These are phyloP conservation scores for Fusarium sp. DNA, from an alignment of 2,329 filamentous ascomycete genomes.

Conservation along the genomic window DNA sequence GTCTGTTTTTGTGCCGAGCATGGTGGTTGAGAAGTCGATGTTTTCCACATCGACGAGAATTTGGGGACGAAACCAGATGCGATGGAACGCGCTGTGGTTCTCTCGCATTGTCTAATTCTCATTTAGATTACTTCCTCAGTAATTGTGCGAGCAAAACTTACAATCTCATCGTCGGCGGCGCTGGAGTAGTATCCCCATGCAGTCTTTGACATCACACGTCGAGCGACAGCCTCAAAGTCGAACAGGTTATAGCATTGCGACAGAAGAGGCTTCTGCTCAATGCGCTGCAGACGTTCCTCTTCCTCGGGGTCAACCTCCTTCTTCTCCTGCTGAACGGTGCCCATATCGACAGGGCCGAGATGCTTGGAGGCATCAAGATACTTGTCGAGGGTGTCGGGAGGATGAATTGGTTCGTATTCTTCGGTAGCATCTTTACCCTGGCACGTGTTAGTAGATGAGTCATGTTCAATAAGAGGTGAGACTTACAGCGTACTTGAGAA, in stretches of 20 bases:
- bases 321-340: constrained; percentile 74
- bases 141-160: constrained; percentile 29
- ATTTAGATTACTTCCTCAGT: neutral
- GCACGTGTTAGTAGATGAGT: constrained; percentile 8
- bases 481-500: constrained; percentile 86
- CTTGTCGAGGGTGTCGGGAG: constrained; percentile 85
- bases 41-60: constrained; percentile 89
- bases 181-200: constrained; percentile 99
- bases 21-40: constrained; percentile 87
- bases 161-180: constrained; percentile 68
- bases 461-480: neutral
- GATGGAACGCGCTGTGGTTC: constrained; percentile 95
- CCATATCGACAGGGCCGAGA: constrained; percentile 88
- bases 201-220: constrained; percentile 90
- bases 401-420: constrained; percentile 88
- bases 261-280: constrained; percentile 78
- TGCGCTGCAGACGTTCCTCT: constrained; percentile 74
- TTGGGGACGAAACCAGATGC: constrained; percentile 93
- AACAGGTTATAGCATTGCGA: constrained; percentile 92
- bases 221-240: constrained; percentile 95
- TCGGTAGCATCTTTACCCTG: constrained; percentile 90
- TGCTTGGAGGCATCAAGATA: constrained; percentile 88
- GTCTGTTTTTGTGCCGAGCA: constrained; percentile 85
- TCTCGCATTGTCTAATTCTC: constrained; percentile 80
- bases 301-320: constrained; percentile 71